Evolutionary conservation across 805 yeast species (phyloP).

Genomic region (Lachancea lanzarotensis): DNA sequence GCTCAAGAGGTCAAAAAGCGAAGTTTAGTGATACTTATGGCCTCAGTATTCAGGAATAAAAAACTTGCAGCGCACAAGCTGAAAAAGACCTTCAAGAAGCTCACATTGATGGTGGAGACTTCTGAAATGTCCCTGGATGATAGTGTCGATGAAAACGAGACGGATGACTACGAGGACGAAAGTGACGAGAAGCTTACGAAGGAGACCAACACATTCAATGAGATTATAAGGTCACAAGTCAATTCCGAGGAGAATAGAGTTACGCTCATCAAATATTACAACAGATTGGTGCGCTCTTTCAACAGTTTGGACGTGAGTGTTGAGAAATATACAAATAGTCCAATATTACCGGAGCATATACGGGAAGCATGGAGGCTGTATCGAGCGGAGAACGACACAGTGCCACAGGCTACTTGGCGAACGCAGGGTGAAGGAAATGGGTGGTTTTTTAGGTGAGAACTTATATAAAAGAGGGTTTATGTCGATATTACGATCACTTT

Average conservation of each 20-base stretch:
- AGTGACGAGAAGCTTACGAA: slow-evolving; percentile 27
- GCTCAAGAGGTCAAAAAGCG: slow-evolving; percentile 67
- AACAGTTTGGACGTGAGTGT: slow-evolving; percentile 28
- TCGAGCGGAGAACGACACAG: slow-evolving; percentile 56
- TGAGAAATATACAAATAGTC: slow-evolving; percentile 40
- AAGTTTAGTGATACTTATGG: slow-evolving; percentile 39
- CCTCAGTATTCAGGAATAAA: slow-evolving; percentile 35
- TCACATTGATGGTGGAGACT: slow-evolving; percentile 24
- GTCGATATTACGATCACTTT: neutral
- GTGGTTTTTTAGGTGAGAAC: slow-evolving; percentile 51
- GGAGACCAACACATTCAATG: slow-evolving; percentile 18
- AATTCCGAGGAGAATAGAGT: slow-evolving; percentile 23
- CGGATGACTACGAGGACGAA: slow-evolving; percentile 23
- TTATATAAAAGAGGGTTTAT: neutral
- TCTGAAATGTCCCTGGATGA: slow-evolving; percentile 25
- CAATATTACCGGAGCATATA: slow-evolving; percentile 76
- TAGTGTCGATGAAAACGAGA: slow-evolving; percentile 25
- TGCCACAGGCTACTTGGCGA: slow-evolving; percentile 62
- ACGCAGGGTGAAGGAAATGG: slow-evolving; percentile 69
- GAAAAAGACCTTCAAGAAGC: slow-evolving; percentile 33
- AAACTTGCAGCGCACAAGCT: slow-evolving; percentile 33
- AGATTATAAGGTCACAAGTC: slow-evolving; percentile 19
- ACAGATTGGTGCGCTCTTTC: slow-evolving; percentile 25
- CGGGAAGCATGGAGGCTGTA: slow-evolving; percentile 84
- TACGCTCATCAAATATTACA: slow-evolving; percentile 29